These are phyloP conservation scores for Anisodus acutangulus DNA, from an alignment of 257 asterid genomes.

Conservation along the genomic window DNA sequence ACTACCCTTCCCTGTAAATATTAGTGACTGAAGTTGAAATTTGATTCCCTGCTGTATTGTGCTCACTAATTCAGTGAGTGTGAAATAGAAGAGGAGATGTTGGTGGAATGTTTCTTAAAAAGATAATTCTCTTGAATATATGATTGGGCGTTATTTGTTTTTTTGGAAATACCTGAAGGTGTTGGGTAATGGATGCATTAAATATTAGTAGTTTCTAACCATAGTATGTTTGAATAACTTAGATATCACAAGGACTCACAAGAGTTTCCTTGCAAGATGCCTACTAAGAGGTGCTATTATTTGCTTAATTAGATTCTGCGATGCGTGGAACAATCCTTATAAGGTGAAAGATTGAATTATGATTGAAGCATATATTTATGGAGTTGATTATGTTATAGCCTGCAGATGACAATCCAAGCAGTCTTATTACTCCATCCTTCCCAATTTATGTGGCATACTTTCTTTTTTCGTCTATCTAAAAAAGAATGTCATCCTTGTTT, in stretches of 20 bases:
- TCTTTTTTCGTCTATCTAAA: not conserved
- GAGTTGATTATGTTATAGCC: not conserved
- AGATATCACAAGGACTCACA: not conserved
- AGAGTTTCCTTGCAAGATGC: not conserved
- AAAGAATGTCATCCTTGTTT: not conserved
- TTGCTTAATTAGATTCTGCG: not conserved
- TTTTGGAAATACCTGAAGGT: not conserved
- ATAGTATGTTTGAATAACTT: not conserved
- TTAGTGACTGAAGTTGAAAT: not conserved
- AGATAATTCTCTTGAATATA: not conserved
- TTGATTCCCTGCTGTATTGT: constrained; percentile 15
- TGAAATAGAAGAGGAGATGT: not conserved
- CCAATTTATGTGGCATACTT: not conserved
- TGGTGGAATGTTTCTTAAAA: constrained; percentile 10
- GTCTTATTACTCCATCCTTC: not conserved
- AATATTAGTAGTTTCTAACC: not conserved
- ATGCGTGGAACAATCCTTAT: not conserved
- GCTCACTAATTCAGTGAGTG: not conserved
- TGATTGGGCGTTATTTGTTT: not conserved
- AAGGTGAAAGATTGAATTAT: not conserved
- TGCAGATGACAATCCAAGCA: constrained; percentile 5
- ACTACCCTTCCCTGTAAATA: not conserved
- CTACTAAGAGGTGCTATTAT: not conserved
- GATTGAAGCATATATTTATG: not conserved
- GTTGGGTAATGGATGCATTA: not conserved